Conservation (phyloP, 768 basidiomycete species). For the Clavulina sp. region DNA sequence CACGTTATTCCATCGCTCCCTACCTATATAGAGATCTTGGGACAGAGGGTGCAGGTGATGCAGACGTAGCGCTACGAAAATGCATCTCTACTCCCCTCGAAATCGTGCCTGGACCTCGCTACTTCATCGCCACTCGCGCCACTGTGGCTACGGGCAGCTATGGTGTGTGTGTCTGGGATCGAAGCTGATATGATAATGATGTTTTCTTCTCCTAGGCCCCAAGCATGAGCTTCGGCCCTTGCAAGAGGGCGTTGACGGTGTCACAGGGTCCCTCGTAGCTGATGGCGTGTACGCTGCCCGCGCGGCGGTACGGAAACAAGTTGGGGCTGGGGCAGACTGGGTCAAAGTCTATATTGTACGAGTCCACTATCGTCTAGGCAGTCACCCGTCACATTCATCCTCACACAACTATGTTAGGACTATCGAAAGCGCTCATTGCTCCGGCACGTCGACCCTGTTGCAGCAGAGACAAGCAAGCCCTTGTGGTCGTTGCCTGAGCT, state of each 20-base stretch:
- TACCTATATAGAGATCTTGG: conserved; percentile 34
- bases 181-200: not conserved
- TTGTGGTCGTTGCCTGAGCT: conserved; percentile 29
- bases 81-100: conserved; percentile 32
- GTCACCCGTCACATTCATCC: conserved; percentile 28
- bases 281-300: conserved; percentile 40
- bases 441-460: conserved; percentile 13
- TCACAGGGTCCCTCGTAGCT: conserved; percentile 38
- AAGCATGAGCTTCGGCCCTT: conserved; percentile 30
- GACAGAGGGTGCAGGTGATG: conserved; percentile 49
- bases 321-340: conserved; percentile 51
- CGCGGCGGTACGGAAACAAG: conserved; percentile 38
- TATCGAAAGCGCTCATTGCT: not conserved
- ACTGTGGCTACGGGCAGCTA: conserved; percentile 46
- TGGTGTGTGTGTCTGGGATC: conserved; percentile 21
- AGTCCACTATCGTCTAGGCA: conserved; percentile 22
- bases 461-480: conserved; percentile 28
- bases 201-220: conserved; percentile 27
- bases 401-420: not conserved
- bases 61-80: conserved; percentile 39
- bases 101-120: conserved; percentile 42
- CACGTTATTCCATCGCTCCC: not conserved
- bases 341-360: conserved; percentile 30
- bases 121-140: conserved; percentile 41
- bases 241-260: conserved; percentile 36